phyloP scores from a whole-genome alignment of 352 stramenopile genomes.

The Pythium guiyangense region DNA sequence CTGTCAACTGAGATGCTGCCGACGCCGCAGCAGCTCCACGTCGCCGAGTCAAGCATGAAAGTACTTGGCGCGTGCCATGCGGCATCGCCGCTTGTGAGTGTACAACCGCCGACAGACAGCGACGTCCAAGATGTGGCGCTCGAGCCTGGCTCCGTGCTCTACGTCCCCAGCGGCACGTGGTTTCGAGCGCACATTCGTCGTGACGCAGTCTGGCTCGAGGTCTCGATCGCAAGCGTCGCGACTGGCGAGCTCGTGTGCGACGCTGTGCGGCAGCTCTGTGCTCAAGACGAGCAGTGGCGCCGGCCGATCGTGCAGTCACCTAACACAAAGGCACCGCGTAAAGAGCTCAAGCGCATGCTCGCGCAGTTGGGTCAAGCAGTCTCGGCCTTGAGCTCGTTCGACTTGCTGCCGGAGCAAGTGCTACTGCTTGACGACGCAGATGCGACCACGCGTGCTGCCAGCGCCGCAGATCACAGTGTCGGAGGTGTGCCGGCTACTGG shows the following conservation, averaged over 20 bases:
- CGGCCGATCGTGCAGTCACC: slow-evolving; percentile 13
- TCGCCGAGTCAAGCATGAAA: slow-evolving; percentile 14
- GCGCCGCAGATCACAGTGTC: neutral
- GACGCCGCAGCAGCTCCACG: neutral
- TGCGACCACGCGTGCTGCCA: neutral
- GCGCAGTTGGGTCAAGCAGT: slow-evolving; percentile 15
- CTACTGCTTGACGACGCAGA: neutral
- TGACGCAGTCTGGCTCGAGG: slow-evolving; percentile 33
- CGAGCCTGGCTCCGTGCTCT: slow-evolving; percentile 37
- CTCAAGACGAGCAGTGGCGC: slow-evolving; percentile 22
- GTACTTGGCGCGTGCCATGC: slow-evolving; percentile 1
- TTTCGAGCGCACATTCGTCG: slow-evolving; percentile 23
- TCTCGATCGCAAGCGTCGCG: slow-evolving; percentile 24
- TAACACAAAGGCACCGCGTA: slow-evolving; percentile 6
- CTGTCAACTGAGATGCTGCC: too few species aligned
- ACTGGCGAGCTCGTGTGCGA: slow-evolving; percentile 21
- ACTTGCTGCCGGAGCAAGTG: slow-evolving; percentile 33
- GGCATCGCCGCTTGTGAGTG: neutral
- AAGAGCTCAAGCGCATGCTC: slow-evolving; percentile 17
- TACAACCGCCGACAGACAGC: slow-evolving; percentile 14
- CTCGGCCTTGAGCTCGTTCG: slow-evolving; percentile 12
- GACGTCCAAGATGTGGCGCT: slow-evolving; percentile 14
- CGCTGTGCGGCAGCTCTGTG: slow-evolving; percentile 26
- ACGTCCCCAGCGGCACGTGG: slow-evolving; percentile 53
- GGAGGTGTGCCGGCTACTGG: too few species aligned